Conservation (phyloP, 768 basidiomycete genomes). For the Amanita thiersii region DNA sequence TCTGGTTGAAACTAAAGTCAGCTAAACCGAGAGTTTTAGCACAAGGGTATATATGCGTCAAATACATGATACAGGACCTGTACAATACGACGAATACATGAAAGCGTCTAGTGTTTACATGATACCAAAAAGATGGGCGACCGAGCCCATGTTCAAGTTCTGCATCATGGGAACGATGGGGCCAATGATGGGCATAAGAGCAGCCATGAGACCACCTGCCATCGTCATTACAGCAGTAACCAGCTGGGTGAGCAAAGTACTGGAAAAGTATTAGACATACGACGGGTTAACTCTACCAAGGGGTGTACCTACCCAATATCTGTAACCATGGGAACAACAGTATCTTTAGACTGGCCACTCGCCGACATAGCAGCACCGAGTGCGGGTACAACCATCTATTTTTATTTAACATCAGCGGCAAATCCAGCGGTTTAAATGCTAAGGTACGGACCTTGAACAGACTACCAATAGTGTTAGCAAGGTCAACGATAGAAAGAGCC, state of each 20-base stretch:
- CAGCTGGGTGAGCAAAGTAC: background rate
- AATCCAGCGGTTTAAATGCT: background rate
- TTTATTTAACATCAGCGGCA: background rate
- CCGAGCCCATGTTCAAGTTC: no score
- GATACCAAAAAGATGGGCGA: no score
- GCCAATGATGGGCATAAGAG: background rate
- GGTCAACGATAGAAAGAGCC: conserved; percentile 9
- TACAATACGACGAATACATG: no score
- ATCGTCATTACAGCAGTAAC: background rate
- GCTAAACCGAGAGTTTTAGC: no score
- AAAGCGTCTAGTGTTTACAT: no score
- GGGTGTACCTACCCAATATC: conserved; percentile 10
- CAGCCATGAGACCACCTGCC: background rate
- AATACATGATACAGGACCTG: no score
- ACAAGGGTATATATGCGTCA: no score
- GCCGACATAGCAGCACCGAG: conserved; percentile 5
- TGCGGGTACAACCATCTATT: conserved; percentile 6
- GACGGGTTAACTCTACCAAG: background rate
- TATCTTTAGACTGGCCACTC: conserved; percentile 6
- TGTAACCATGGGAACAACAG: conserved; percentile 8
- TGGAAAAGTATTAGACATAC: background rate
- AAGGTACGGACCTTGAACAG: conserved; percentile 10
- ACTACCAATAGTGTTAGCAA: conserved; percentile 10
- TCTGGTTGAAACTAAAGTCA: no score
- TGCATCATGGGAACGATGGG: background rate